Base-by-base conservation (phyloP, 495 filamentous ascomycete genomes). In the Aspergillus campestris region DNA sequence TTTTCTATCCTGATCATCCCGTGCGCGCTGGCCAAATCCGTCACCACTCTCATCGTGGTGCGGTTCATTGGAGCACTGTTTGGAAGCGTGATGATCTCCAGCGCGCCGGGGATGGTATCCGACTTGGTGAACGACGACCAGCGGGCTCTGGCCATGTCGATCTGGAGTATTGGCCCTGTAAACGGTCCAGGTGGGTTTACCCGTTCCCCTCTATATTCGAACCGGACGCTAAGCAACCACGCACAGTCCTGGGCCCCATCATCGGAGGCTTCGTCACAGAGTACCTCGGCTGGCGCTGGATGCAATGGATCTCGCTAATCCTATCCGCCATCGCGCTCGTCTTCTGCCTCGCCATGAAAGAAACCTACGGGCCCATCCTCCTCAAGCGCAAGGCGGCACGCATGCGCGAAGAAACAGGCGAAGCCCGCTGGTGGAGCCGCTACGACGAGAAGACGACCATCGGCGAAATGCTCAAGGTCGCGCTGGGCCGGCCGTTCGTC, bases 281-380 rank as follows among this genome's bases (percentile, higher is more conserved):
- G 45, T 83, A 85, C 56, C 71, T 89, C 18, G 87, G 87, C 7
- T 95, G 89, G 89, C 64, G 86, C 28, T 94, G 86, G 86, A 82
- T 79, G n/a, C 86, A 84, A 58, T 94, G 89, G 86, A 64, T 94
- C 12, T 78, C 84, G 7, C 60, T 94, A 42, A 89, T 91, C 29
- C 62, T 83, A 2, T 69, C 74, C 0, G 83, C 79, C 2, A 68
- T 76, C 0, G 76, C 77, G 1, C 69, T 77, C 24, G 12, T 72
- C 18, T 55, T 76, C 33, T 47, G 48, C 30, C 47, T 44, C 73
- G 60, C 77, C 34, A 65, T 86, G 43, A 75, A 75, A 42, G 89
- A 94, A 55, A 92, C 88, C 0, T 94, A 94, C 53, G 74, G 82
- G 0, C 89, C 89, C 0, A 72, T 75, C 7, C 71, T 95, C 38